Base-by-base conservation (phyloP, 108 stramenopile species). In the Pseudonitzschia multiseries region DNA sequence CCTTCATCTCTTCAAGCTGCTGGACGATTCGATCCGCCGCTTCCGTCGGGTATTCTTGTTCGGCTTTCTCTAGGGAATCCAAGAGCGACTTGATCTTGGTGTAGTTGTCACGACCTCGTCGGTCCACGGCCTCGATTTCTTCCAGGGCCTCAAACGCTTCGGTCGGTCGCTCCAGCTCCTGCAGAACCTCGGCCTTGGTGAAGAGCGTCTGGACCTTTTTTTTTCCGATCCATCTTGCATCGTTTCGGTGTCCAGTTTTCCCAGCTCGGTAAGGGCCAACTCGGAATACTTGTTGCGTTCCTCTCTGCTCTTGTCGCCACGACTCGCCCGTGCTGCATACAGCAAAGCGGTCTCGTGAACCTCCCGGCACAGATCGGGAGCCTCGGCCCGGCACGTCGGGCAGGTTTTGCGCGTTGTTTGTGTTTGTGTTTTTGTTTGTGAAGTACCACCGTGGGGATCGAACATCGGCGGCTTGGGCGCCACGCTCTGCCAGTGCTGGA, bases 131-230 rank as follows among this genome's bases (percentile, higher is more conserved):
- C 24, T 68, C 67, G 22, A 68, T 12, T 41, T 68, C 67, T 20
- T 68, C 20, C 14, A 68, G 46, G 20, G 67, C 67, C 46, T 28
- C 0, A 15, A 68, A 31, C 8, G 67, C 67, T 17, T 68, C 67
- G 4, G 24, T 41, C 6, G 46, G 51, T 9, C 67, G 42, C n/a
- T 68, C 42, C 40, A 68, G 67, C 18, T 52, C 13, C 21, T 24
- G 22, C 8, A 68, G 44, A 24, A 68, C 13, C n/a, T 68, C 67
- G 28, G 67, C 46, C 2, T 48, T 26, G 5, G 51, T 50, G 26
- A 31, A 31, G 24, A 68, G 67, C 17, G 42, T 14, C 67, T 68
- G 67, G n/a, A 21, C 27, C 18, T 31, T 41, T 21, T 41, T 9
- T 31, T 41, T 21, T 41, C 6, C 18, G 21, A 22, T 41, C 31